Evolutionary conservation across 2,329 filamentous ascomycete species (phyloP).

Genomic region (Alternaria ventricosa): DNA sequence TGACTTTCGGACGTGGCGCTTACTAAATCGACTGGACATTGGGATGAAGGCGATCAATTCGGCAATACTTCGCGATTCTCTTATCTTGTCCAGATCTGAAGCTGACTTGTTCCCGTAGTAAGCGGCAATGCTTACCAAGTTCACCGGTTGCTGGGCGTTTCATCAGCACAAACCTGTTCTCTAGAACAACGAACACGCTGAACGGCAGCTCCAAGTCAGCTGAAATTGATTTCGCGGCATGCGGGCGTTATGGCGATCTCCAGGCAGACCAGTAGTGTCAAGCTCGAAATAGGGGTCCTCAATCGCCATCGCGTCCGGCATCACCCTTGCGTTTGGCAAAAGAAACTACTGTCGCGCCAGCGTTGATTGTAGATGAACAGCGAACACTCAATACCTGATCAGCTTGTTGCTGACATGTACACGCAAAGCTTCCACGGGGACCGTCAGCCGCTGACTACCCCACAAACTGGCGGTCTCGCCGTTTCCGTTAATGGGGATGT

Average conservation of each 20-base stretch:
- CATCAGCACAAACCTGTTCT: conserved; percentile 9
- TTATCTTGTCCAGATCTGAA: not conserved
- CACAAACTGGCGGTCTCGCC: conserved; percentile 25
- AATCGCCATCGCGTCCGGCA: not conserved
- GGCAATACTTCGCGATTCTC: not conserved
- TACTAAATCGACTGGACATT: not conserved
- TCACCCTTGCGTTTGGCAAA: not conserved
- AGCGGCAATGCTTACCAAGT: not conserved
- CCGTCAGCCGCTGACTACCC: conserved; percentile 24
- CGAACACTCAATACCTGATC: conserved; percentile 5
- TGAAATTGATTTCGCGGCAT: not conserved
- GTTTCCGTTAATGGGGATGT: conserved; percentile 13
- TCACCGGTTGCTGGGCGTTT: conserved; percentile 10
- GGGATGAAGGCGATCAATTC: not conserved
- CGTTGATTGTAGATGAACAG: not conserved
- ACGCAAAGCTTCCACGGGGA: conserved; percentile 14
- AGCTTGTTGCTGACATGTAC: conserved; percentile 16
- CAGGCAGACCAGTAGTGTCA: not conserved
- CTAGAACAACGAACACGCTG: not conserved
- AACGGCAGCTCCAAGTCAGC: not conserved
- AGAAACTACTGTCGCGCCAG: not conserved
- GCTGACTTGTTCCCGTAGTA: not conserved
- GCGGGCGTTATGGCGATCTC: not conserved
- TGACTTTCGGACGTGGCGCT: not conserved
- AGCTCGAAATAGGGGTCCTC: not conserved